Conservation (phyloP, 2,329 filamentous ascomycete species). For the Tolypocladium cylindrosporum region DNA sequence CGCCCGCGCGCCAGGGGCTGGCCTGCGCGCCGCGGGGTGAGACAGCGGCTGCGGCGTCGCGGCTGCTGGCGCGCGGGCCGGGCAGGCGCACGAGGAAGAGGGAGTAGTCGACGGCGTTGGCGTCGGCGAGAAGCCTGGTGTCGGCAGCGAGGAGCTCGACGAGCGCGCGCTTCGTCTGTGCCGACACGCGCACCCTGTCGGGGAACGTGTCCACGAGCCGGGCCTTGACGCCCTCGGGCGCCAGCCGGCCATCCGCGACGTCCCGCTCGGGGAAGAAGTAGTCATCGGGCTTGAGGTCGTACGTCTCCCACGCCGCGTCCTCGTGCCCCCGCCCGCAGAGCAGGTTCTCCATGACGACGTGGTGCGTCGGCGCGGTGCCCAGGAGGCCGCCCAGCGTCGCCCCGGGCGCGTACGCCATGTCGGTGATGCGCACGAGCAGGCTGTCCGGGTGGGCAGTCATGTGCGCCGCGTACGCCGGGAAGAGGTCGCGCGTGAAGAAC, state of each 20-base stretch:
- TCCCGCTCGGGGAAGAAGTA: conserved; percentile 73
- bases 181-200: conserved; percentile 51
- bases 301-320: conserved; percentile 52
- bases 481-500: conserved; percentile 58
- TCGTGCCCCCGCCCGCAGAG: conserved; percentile 47
- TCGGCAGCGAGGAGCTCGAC: conserved; percentile 47
- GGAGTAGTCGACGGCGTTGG: conserved; percentile 66
- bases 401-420: conserved; percentile 50
- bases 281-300: conserved; percentile 62
- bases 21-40: conserved; percentile 9
- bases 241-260: conserved; percentile 52
- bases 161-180: conserved; percentile 45
- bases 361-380: conserved; percentile 54
- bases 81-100: conserved; percentile 54
- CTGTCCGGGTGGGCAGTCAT: conserved; percentile 51
- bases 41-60: neutral
- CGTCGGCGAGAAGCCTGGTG: conserved; percentile 49
- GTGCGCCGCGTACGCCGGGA: conserved; percentile 54
- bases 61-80: neutral
- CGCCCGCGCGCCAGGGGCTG: conserved; percentile 47
- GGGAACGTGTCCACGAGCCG: conserved; percentile 58
- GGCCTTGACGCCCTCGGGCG: conserved; percentile 54
- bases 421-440: conserved; percentile 60
- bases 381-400: conserved; percentile 49
- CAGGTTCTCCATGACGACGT: conserved; percentile 72